Evolutionary conservation across 139 green algal species (phyloP).

Genomic region (Bryopsis sp.): DNA sequence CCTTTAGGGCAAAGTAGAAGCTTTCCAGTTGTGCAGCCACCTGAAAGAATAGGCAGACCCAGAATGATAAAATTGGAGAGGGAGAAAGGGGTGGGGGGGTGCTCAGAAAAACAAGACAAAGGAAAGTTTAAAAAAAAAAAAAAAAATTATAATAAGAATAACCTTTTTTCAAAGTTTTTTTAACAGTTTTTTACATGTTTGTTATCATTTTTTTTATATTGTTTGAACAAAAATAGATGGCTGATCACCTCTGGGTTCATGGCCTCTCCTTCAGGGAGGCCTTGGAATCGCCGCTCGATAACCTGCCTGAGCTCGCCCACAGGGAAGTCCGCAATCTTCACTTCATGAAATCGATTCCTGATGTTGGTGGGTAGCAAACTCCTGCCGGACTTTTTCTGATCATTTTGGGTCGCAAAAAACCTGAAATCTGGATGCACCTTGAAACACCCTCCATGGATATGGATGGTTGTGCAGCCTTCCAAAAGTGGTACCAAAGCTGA

Average conservation of each 20-base stretch:
- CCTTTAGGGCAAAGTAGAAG: constrained; percentile 12
- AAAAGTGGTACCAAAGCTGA: constrained; percentile 26
- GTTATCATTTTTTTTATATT: no score
- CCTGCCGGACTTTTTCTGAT: constrained; percentile 2
- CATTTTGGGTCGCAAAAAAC: constrained; percentile 35
- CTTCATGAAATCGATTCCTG: constrained; percentile 29
- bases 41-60: no score
- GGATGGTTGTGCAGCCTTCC: constrained; percentile 21
- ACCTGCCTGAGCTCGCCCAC: constrained; percentile 23
- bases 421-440: constrained; percentile 23
- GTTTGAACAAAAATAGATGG: no score
- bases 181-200: no score
- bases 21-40: constrained; percentile 8
- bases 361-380: constrained; percentile 27
- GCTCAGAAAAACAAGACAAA: no score
- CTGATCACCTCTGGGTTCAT: neutral
- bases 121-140: no score
- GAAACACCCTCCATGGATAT: constrained; percentile 19
- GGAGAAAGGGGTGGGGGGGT: no score
- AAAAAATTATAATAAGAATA: no score
- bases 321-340: constrained; percentile 23
- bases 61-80: no score
- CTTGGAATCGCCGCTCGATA: constrained; percentile 5
- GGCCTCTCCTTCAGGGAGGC: neutral
- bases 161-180: no score